A percentile compares a stretch with the other conserved stretches of the same genome.
Evolutionary conservation across 2,329 filamentous ascomycete species (phyloP).

Genomic region (Lecanoromycetidae sp.): DNA sequence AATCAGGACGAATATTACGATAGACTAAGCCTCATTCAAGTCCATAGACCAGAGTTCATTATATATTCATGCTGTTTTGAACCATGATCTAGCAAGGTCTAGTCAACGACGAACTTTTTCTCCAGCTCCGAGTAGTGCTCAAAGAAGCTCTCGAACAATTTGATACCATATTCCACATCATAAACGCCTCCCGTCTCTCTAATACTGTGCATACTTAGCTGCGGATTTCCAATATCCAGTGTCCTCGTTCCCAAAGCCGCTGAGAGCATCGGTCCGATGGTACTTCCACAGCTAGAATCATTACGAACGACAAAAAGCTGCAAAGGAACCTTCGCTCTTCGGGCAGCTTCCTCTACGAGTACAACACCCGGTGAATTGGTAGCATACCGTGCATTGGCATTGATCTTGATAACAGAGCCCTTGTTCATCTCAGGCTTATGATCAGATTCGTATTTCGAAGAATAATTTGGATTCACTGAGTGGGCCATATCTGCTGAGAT

Average conservation of each 20-base stretch:
- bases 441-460: conserved; percentile 76
- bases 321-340: conserved; percentile 58
- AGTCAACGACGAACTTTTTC: conserved; percentile 74
- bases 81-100: background rate
- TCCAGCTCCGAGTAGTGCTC: conserved; percentile 72
- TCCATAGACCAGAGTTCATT: background rate
- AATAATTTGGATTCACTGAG: conserved; percentile 89
- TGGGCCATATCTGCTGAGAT: conserved; percentile 97
- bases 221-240: conserved; percentile 83
- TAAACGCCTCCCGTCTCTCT: conserved; percentile 80
- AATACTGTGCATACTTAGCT: conserved; percentile 94
- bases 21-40: background rate
- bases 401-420: conserved; percentile 93
- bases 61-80: background rate
- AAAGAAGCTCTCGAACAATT: conserved; percentile 80
- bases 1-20: background rate
- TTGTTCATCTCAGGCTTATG: conserved; percentile 94
- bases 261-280: conserved; percentile 92
- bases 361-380: conserved; percentile 95
- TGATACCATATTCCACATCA: conserved; percentile 76
- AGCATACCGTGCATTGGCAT: conserved; percentile 92
- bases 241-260: conserved; percentile 78
- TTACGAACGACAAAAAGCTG: conserved; percentile 96
- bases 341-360: conserved; percentile 74
- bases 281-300: conserved; percentile 87